These are phyloP conservation scores for Zygotorulaspora danielsina DNA, from an alignment of 805 yeast genomes.

Conservation along the genomic window DNA sequence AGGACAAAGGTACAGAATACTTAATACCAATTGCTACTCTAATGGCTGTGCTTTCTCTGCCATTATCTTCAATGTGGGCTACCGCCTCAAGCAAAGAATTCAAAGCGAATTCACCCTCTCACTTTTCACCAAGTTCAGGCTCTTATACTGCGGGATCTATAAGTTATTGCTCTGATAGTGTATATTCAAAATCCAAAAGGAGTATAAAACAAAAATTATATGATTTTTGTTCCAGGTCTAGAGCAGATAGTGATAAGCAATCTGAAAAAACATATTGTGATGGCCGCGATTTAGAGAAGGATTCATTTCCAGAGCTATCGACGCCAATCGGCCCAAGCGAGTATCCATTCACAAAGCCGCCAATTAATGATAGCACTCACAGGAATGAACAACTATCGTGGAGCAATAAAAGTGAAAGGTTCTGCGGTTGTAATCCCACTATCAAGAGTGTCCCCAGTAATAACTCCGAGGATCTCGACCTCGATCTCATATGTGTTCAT, in stretches of 20 bases:
- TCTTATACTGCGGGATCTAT: constrained; percentile 19
- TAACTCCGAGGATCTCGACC: constrained; percentile 19
- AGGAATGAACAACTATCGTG: constrained; percentile 33
- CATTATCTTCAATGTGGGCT: constrained; percentile 89
- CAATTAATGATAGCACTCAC: not conserved
- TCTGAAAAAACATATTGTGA: constrained; percentile 17
- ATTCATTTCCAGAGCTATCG: constrained; percentile 16
- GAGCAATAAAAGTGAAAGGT: constrained; percentile 20
- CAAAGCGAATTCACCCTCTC: constrained; percentile 39
- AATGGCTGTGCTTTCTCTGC: constrained; percentile 67
- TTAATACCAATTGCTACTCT: constrained; percentile 53
- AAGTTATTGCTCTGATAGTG: constrained; percentile 17
- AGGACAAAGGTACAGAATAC: constrained; percentile 36
- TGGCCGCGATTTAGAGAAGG: constrained; percentile 17
- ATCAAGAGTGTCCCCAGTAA: constrained; percentile 4
- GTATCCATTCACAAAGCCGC: too few relatives aligned
- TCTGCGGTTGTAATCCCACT: constrained; percentile 8
- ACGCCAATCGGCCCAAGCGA: constrained; percentile 8
- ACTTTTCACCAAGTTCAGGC: constrained; percentile 20
- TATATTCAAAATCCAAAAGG: constrained; percentile 10
- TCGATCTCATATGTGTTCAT: constrained; percentile 17
- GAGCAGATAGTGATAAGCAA: constrained; percentile 6
- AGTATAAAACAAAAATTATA: constrained; percentile 13
- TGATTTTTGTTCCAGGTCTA: constrained; percentile 13
- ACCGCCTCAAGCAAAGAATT: constrained; percentile 53